These are phyloP conservation scores for Obelidium mucronatum DNA, from an alignment of 192 early-diverging fungal genomes.

Conservation along the genomic window DNA sequence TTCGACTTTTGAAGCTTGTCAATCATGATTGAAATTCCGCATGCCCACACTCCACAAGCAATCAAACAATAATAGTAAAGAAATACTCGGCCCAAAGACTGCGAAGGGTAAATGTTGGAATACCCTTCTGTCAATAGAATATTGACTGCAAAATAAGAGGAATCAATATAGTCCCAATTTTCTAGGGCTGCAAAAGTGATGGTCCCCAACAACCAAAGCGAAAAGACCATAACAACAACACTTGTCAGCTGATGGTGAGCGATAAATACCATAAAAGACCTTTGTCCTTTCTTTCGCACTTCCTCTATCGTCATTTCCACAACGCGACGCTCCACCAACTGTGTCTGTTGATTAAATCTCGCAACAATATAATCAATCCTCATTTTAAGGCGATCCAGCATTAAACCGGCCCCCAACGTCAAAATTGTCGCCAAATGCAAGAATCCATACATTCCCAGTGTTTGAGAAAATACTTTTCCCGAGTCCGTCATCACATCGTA, in stretches of 20 bases:
- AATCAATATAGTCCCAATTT: not conserved
- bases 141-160: not conserved
- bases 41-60: not conserved
- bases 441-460: not conserved
- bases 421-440: not conserved
- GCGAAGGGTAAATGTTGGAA: not conserved
- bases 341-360: not conserved
- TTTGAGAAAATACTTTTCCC: not conserved
- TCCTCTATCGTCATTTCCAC: not conserved
- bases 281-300: not conserved
- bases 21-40: not conserved
- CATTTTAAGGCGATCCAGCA: not conserved
- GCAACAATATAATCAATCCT: not conserved
- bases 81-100: not conserved
- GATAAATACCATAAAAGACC: not conserved
- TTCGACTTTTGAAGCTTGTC: not conserved
- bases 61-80: not conserved
- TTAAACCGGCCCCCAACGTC: not conserved
- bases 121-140: not conserved
- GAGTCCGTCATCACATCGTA: not conserved
- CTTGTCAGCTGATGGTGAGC: not conserved
- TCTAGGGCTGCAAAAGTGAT: not conserved
- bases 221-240: not conserved
- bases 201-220: not conserved
- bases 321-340: not conserved